Conservation (phyloP, 495 filamentous ascomycete genomes). For the Trichoderma erinaceum region DNA sequence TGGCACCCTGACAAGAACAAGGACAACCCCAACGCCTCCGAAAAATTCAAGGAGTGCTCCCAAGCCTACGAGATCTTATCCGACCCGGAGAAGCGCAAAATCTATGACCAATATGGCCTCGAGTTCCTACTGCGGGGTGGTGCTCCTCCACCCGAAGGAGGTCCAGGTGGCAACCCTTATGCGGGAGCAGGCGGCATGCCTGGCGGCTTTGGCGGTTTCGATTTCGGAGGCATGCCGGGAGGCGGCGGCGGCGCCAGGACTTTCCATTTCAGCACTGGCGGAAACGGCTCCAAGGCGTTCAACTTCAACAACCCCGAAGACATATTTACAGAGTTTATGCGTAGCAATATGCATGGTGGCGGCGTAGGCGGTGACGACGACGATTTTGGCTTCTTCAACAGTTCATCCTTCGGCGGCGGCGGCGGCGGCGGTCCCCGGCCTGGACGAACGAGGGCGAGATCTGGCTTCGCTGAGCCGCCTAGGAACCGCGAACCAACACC, state of each 20-base stretch:
- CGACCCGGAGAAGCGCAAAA: conserved; percentile 94
- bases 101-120: conserved; percentile 90
- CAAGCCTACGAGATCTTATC: conserved; percentile 97
- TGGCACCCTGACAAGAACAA: conserved; percentile 97
- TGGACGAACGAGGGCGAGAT: conserved; percentile 5
- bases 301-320: conserved; percentile 74
- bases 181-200: conserved; percentile 42
- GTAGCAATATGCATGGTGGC: conserved; percentile 41
- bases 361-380: conserved; percentile 19
- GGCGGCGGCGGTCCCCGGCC: conserved; percentile 10
- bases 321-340: conserved; percentile 78
- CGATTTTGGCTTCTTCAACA: conserved; percentile 24
- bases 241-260: conserved; percentile 46
- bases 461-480: neutral
- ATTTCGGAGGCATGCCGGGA: conserved; percentile 45
- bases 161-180: conserved; percentile 43
- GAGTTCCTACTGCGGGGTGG: conserved; percentile 89
- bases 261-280: conserved; percentile 70
- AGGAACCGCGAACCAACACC: conserved; percentile 52
- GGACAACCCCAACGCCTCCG: conserved; percentile 71
- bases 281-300: conserved; percentile 52
- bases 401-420: conserved; percentile 22
- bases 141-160: conserved; percentile 54
- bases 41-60: conserved; percentile 92
- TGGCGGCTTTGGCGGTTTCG: conserved; percentile 43